Conservation (phyloP, 1,284 basidiomycete species). For the Naganishia cerealis region DNA sequence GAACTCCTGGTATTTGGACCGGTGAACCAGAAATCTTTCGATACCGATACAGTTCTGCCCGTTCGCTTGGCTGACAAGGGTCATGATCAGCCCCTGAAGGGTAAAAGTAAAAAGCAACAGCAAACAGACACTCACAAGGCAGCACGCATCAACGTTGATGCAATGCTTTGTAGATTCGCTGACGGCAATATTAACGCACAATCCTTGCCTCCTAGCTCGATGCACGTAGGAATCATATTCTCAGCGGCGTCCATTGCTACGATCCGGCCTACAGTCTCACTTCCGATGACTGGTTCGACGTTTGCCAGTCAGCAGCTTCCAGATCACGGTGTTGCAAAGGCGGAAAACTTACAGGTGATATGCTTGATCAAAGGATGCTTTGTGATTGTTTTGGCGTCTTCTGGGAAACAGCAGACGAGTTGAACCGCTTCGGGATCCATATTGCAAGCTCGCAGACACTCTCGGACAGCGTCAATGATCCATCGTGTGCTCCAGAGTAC, state of each 20-base stretch:
- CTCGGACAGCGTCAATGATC: conserved; percentile 74
- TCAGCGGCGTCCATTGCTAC: conserved; percentile 78
- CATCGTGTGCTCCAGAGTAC: conserved; percentile 82
- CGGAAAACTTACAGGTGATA: conserved; percentile 54
- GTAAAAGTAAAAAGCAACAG: too few species aligned
- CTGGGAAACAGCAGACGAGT: conserved; percentile 82
- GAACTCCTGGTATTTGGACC: conserved; percentile 70
- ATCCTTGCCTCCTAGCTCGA: conserved; percentile 76
- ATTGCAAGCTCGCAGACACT: conserved; percentile 72
- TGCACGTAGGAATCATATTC: conserved; percentile 80
- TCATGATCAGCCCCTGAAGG: neutral
- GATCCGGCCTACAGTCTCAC: conserved; percentile 81
- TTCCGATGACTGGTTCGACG: conserved; percentile 74
- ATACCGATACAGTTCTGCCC: conserved; percentile 98
- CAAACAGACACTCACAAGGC: conserved; percentile 67
- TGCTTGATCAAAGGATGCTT: conserved; percentile 72
- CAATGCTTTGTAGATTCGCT: conserved; percentile 56
- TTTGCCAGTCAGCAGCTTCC: neutral
- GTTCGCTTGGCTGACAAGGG: conserved; percentile 68
- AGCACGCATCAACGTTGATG: conserved; percentile 70
- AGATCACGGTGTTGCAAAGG: neutral
- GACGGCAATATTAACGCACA: conserved; percentile 58
- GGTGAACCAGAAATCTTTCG: conserved; percentile 84
- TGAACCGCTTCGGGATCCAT: conserved; percentile 80
- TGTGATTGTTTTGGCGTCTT: conserved; percentile 79